These are phyloP conservation scores for Mucor velutinosus DNA, from an alignment of 371 early-diverging fungal genomes.

Conservation along the genomic window DNA sequence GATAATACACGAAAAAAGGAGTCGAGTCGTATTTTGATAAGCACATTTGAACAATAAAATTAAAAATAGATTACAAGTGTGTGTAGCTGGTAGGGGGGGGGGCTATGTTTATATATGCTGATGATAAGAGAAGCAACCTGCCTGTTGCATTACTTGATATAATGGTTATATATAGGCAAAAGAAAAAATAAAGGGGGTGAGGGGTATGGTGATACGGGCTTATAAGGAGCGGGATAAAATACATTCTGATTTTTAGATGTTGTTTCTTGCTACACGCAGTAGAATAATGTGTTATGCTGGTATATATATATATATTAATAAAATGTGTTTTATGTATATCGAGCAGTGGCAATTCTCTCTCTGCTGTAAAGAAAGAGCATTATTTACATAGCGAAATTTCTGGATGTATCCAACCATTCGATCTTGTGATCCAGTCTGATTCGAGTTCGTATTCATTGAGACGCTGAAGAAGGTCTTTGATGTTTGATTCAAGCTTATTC, in stretches of 20 bases:
- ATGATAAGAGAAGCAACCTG: not conserved
- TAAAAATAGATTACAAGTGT: not conserved
- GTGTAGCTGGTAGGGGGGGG: not conserved
- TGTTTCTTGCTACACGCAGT: not conserved
- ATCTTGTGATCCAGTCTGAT: constrained; percentile 25
- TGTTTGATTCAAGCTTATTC: constrained; percentile 11
- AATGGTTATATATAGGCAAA: not conserved
- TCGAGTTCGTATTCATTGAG: constrained; percentile 26
- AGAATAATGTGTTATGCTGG: not conserved
- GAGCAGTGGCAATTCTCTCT: not conserved
- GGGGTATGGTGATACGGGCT: not conserved
- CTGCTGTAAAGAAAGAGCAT: not conserved
- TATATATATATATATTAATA: not conserved
- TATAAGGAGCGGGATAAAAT: not conserved
- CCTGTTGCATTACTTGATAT: not conserved
- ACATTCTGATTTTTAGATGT: not conserved
- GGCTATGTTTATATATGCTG: not conserved
- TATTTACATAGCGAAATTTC: constrained; percentile 4
- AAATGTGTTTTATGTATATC: not conserved
- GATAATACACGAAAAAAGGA: not conserved
- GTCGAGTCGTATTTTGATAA: not conserved
- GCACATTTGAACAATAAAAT: not conserved
- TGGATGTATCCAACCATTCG: constrained; percentile 24
- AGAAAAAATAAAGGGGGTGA: not conserved
- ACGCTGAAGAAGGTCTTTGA: constrained; percentile 15